phyloP scores from a whole-genome alignment of 1,284 basidiomycete species.

The Rhodotorula glutinis region DNA sequence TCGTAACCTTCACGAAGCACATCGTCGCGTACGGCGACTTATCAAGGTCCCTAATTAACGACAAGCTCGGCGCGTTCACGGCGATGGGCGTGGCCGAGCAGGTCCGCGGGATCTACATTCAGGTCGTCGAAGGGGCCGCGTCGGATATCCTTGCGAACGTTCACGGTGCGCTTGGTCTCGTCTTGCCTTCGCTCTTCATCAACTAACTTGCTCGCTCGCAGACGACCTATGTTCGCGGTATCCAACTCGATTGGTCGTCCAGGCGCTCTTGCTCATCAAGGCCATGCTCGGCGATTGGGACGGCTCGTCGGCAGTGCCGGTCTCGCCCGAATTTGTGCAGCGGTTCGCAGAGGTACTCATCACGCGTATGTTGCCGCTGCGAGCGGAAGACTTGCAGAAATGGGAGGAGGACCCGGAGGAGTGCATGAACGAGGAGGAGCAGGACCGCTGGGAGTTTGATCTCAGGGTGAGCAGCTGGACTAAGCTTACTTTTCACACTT shows the following conservation, averaged over 20 bases:
- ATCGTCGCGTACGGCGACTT: conserved; percentile 36
- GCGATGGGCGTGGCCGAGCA: conserved; percentile 26
- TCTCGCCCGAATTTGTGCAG: conserved; percentile 24
- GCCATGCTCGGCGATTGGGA: conserved; percentile 39
- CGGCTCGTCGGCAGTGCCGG: conserved; percentile 18
- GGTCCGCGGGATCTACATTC: conserved; percentile 27
- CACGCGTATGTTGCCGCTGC: conserved; percentile 33
- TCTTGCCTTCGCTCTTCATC: too few relatives aligned
- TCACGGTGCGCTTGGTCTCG: neutral
- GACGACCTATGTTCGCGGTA: conserved; percentile 30
- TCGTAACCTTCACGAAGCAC: conserved; percentile 38
- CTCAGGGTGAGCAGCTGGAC: conserved; percentile 30
- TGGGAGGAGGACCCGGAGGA: conserved; percentile 44
- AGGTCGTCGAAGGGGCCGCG: conserved; percentile 28
- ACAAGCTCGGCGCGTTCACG: conserved; percentile 25
- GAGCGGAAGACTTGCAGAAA: conserved; percentile 36
- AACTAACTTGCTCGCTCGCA: neutral
- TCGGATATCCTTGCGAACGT: conserved; percentile 15
- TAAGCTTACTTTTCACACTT: neutral
- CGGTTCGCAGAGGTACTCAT: conserved; percentile 28
- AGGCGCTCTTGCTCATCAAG: conserved; percentile 38
- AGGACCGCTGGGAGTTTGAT: conserved; percentile 42
- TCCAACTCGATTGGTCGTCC: conserved; percentile 39
- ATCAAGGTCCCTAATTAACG: conserved; percentile 28
- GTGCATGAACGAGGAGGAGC: conserved; percentile 44